Percentiles rank a stretch among this genome's conserved stretches.
Conservation (phyloP, 139 green algal genomes). For the Klebsormidium nitens region DNA sequence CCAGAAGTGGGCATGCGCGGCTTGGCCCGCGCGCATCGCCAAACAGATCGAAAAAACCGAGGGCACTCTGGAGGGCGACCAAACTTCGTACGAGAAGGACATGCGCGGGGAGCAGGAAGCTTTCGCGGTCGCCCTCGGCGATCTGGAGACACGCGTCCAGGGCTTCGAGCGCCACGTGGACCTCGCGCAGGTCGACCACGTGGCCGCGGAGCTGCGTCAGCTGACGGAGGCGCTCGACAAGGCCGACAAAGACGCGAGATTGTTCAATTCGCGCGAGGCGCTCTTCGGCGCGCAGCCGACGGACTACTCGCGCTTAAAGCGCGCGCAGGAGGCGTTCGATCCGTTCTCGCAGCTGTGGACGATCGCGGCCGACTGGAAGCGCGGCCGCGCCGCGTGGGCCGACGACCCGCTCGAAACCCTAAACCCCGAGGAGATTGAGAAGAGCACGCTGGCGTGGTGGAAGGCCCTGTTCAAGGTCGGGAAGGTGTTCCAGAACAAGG, state of each 20-base stretch:
- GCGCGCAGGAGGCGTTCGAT: constrained; percentile 62
- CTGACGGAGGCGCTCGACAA: constrained; percentile 45
- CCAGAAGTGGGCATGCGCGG: not conserved
- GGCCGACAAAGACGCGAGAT: constrained; percentile 47
- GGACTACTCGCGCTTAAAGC: constrained; percentile 59
- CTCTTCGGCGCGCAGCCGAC: constrained; percentile 54
- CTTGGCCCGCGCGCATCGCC: constrained; percentile 14
- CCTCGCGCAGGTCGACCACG: constrained; percentile 48
- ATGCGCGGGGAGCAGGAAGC: constrained; percentile 59
- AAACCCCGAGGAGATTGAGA: constrained; percentile 60
- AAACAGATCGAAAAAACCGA: not conserved
- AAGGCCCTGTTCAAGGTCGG: constrained; percentile 57
- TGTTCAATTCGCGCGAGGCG: constrained; percentile 61
- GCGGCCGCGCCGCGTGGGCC: constrained; percentile 51
- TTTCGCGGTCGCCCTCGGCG: constrained; percentile 45
- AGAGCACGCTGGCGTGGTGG: constrained; percentile 48
- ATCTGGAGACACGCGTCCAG: constrained; percentile 33
- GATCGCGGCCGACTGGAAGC: constrained; percentile 46
- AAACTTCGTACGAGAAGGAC: constrained; percentile 51
- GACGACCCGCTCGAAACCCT: constrained; percentile 53
- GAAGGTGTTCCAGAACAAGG: constrained; percentile 51
- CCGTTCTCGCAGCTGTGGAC: constrained; percentile 73
- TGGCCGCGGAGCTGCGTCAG: constrained; percentile 42
- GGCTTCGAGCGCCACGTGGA: constrained; percentile 47
- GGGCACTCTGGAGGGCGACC: constrained; percentile 14